Evolutionary conservation across 495 filamentous ascomycete genomes (phyloP).

Genomic region (Penicillium verhagenii): DNA sequence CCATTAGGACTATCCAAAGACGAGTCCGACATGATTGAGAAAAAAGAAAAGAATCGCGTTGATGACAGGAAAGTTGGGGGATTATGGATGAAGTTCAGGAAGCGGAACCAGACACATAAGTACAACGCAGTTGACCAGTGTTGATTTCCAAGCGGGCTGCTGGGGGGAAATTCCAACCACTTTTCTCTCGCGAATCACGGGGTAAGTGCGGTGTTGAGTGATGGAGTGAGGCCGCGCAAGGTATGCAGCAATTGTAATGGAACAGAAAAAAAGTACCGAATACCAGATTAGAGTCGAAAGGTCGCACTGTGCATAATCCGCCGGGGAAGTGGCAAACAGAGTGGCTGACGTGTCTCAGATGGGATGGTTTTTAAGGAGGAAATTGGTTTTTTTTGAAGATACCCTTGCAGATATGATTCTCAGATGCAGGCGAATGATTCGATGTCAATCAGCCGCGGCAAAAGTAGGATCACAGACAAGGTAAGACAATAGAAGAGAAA

Average conservation of each 20-base stretch:
- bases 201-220: not conserved
- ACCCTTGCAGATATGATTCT: not conserved
- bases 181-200: not conserved
- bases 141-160: not conserved
- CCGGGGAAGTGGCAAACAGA: not conserved
- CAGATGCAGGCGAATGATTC: not conserved
- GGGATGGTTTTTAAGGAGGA: not conserved
- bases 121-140: not conserved
- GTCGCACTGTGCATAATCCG: not conserved
- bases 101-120: not conserved
- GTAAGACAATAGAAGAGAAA: not conserved
- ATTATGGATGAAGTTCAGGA: not conserved
- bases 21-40: conserved; percentile 25
- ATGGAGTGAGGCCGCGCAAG: not conserved
- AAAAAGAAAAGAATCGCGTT: not conserved
- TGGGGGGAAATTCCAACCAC: not conserved
- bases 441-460: not conserved
- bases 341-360: not conserved
- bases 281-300: not conserved
- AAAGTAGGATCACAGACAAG: not conserved
- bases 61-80: no score
- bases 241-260: not conserved
- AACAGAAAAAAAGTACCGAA: not conserved
- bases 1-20: conserved; percentile 37
- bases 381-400: not conserved